Base-by-base conservation (phyloP, 2,329 filamentous ascomycete species). In the Chrysoporthe puriensis region DNA sequence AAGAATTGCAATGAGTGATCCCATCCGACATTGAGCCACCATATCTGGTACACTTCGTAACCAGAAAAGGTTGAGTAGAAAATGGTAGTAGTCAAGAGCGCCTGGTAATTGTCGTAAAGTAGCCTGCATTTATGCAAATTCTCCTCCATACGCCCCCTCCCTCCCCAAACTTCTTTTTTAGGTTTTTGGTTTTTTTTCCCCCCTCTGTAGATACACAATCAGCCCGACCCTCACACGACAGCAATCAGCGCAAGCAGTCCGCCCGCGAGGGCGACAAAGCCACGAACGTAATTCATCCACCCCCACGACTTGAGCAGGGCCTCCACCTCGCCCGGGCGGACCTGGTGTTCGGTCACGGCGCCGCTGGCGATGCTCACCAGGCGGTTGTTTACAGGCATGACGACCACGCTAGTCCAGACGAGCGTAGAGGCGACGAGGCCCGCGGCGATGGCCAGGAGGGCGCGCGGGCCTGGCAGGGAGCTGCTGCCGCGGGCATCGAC, bases 211-310 rank as follows among this genome's bases (percentile, higher is more conserved):
- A 46, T 18, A 46, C 44, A 46, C 44, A 36, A 26, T 26, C 26
- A 26, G 26, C 26, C 52, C 52, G 21, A 34, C 16, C 34, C 9
- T 59, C 43, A 66, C 50, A 67, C 42, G 18, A 62, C 62, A 13
- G 66, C 66, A 50, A 34, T 50, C 62, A 68, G 50, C 13, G 46
- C 66, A 44, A 65, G 36, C 46, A 68, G 1, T 8, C 66, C 62
- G 34, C 62, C 66, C 4, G 11, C 62, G 16, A 68, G 57, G 43
- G 66, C 57, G 16, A 46, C 66, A 54, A 46, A 59, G 2, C 66
- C 66, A 2, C 66, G 40, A 7, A 62, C 57, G 43, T 65, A 60
- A 21, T 68, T 68, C 62, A 68, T 68, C 66, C 66, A 62, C 40
- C 50, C 26, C 62, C 66, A 68, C 26, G 36, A 58, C 32, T 56